phyloP scores from a whole-genome alignment of 1,284 basidiomycete genomes.

The Volvariella surrecta region DNA sequence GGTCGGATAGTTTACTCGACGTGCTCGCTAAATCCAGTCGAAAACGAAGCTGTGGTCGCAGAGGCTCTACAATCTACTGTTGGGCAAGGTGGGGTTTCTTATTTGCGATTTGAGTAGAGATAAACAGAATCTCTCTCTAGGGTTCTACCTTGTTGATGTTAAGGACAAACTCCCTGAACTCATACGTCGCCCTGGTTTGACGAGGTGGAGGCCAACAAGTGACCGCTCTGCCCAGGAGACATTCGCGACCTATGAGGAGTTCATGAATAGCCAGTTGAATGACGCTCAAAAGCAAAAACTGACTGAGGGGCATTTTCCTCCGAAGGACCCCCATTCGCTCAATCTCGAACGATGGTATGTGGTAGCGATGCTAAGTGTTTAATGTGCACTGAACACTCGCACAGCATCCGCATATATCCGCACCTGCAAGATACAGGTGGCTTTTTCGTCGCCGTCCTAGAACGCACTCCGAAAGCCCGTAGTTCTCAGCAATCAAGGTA shows the following conservation, averaged over 20 bases:
- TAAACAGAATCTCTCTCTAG: slow-evolving; percentile 23
- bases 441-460: slow-evolving; percentile 92
- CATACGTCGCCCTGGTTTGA: slow-evolving; percentile 68
- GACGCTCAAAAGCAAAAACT: slow-evolving; percentile 48
- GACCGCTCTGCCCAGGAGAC: slow-evolving; percentile 34
- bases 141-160: slow-evolving; percentile 80
- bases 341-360: slow-evolving; percentile 67
- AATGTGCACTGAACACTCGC: neutral
- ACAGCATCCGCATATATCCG: slow-evolving; percentile 83
- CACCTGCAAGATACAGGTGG: slow-evolving; percentile 97
- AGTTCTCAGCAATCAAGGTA: slow-evolving; percentile 4
- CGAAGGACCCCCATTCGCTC: slow-evolving; percentile 49
- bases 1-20: slow-evolving; percentile 97
- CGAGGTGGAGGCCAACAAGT: slow-evolving; percentile 65
- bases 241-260: slow-evolving; percentile 49
- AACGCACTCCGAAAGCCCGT: slow-evolving; percentile 30
- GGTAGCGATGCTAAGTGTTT: neutral
- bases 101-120: neutral
- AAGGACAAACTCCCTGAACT: slow-evolving; percentile 66
- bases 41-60: slow-evolving; percentile 96
- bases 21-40: slow-evolving; percentile 94
- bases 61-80: slow-evolving; percentile 66
- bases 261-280: slow-evolving; percentile 40
- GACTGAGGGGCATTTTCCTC: slow-evolving; percentile 74
- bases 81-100: slow-evolving; percentile 38